Base-by-base conservation (phyloP, 192 early-diverging fungal genomes). In the Martensiomyces pterosporus region DNA sequence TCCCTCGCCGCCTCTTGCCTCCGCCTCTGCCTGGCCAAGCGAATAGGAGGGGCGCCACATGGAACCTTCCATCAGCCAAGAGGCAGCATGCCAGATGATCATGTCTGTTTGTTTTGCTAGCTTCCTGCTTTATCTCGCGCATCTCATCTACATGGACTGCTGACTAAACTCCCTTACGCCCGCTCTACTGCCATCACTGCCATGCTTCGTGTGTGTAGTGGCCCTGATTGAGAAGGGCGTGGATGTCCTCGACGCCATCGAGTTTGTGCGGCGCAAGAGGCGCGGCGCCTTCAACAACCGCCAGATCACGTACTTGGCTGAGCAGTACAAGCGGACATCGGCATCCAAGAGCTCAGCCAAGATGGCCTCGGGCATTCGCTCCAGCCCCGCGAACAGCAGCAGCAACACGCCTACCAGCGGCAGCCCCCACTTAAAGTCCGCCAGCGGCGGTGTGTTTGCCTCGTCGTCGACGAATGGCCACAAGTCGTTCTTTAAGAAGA, bases 221-320 rank as follows among this genome's bases (percentile, higher is more conserved):
- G 87, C 85, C 3, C 55, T 92, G 39, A 84, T 92, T 44, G 89
- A 90, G 43, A 69, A 78, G 24, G 88, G 88, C 12, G 85, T 87
- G 84, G 75, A 81, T 32, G 84, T 86, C 1, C 44, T 90, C 42
- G 85, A 90, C 48, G 80, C 85, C 17, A 76, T 92, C 21, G 83
- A 85, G 35, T 82, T 76, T 39, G 84, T 92, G 19, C 81, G 88
- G 19, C 67, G 75, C 39, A 79, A 84, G 34, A 80, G 89, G 16
- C 78, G 84, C 35, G 89, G 89, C 1, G 86, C 87, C 2, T 85
- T 92, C 63, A 90, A 90, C 59, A 88, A 81, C 61, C 69, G 70
- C 15, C 89, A 92, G 57, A 83, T 92, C 41, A 78, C 57, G 37
- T 88, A 68, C 43, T 49, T 84, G 50, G 80, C 55, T n/a, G 61